Percentiles rank a stretch among this genome's conserved stretches.
Conservation (phyloP, 179 eudicot genomes). For the Vitellaria paradoxa region DNA sequence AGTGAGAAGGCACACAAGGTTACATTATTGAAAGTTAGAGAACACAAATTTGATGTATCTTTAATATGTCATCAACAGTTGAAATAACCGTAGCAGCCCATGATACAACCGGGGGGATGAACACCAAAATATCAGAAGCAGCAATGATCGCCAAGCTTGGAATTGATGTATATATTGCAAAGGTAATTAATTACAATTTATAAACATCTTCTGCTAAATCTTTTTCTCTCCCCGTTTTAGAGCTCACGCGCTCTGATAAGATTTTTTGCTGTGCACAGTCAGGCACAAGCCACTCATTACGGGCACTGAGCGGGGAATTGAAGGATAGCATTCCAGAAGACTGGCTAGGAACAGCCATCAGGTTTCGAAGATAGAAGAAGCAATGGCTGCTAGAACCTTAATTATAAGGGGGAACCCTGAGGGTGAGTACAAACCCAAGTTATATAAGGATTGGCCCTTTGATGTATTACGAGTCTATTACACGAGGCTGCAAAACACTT, state of each 20-base stretch:
- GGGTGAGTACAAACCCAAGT: not conserved
- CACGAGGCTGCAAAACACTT: not conserved
- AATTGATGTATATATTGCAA: conserved; percentile 87
- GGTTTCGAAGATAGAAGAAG: conserved; percentile 43
- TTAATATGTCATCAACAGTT: conserved; percentile 39
- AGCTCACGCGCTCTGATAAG: not conserved
- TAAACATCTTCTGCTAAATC: not conserved
- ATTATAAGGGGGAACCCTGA: not conserved
- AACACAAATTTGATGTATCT: not conserved
- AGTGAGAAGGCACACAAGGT: not conserved
- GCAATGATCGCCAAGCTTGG: conserved; percentile 92
- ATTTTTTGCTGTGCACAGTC: conserved; percentile 46
- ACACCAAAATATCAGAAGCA: conserved; percentile 88
- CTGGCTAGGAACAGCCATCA: conserved; percentile 88
- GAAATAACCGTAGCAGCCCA: conserved; percentile 85
- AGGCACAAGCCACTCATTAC: conserved; percentile 79
- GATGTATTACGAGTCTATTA: not conserved
- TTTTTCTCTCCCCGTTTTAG: not conserved
- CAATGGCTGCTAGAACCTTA: not conserved
- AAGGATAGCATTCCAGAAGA: conserved; percentile 52
- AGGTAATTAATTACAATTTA: conserved; percentile 39
- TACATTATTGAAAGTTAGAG: not conserved
- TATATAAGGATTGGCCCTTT: not conserved
- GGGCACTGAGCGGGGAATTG: conserved; percentile 68
- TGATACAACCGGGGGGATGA: conserved; percentile 98